Percentiles rank a stretch among this genome's conserved stretches.
Conservation (phyloP, 1,284 basidiomycete species). For the Neolentinus lepideus region DNA sequence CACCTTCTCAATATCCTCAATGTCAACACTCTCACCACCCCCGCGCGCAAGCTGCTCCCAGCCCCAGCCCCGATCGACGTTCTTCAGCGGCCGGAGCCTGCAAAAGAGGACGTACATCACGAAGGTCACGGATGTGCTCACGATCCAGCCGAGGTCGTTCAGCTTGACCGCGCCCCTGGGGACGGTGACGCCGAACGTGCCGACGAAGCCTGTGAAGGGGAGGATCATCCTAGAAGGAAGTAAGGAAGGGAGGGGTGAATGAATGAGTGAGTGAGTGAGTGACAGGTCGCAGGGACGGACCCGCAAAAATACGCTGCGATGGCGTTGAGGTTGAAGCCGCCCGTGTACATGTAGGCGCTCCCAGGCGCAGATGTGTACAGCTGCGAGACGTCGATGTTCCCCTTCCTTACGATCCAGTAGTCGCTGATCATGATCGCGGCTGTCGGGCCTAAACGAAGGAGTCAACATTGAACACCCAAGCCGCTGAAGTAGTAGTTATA, state of each 20-base stretch:
- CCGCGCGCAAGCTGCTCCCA: conserved; percentile 12
- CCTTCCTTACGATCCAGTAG: conserved; percentile 20
- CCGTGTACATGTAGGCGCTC: conserved; percentile 18
- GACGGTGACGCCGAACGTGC: conserved; percentile 14
- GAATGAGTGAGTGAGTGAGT: not conserved
- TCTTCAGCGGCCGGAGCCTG: conserved; percentile 9
- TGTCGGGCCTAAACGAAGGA: conserved; percentile 12
- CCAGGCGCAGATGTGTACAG: conserved; percentile 15
- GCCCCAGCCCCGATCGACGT: conserved; percentile 10
- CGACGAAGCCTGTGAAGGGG: conserved; percentile 16
- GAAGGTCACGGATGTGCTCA: conserved; percentile 12
- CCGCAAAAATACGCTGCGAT: conserved; percentile 16
- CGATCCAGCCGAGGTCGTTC: conserved; percentile 15
- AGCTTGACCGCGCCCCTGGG: conserved; percentile 11
- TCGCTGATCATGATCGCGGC: conserved; percentile 21
- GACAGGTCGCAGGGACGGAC: not conserved
- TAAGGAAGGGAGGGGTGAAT: not conserved
- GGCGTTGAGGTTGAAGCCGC: conserved; percentile 19
- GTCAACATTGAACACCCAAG: not conserved
- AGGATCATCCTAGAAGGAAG: conserved; percentile 11
- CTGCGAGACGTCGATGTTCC: conserved; percentile 16
- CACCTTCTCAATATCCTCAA: not conserved
- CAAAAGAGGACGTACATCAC: conserved; percentile 13
- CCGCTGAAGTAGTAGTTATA: not conserved
- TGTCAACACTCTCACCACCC: not conserved